Percentiles rank a stretch among this genome's conserved stretches.
phyloP scores from a whole-genome alignment of 768 basidiomycete species.

The Terana coerulea region DNA sequence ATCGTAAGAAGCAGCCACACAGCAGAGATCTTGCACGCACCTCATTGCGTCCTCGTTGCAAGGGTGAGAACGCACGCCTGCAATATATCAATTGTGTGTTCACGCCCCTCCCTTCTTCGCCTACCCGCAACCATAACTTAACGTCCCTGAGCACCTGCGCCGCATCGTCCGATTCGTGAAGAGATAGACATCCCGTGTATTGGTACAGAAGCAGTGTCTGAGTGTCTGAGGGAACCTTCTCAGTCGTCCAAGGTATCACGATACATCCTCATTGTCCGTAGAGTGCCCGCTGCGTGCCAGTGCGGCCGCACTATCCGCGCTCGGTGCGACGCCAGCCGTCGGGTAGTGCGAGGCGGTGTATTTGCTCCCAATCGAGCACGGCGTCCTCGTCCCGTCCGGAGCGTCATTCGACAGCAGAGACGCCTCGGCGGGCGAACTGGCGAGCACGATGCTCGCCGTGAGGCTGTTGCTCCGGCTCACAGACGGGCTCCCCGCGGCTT shows the following conservation, averaged over 20 bases:
- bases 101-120: neutral
- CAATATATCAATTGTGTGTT: too few species aligned
- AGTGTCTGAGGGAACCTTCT: neutral
- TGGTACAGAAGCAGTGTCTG: neutral
- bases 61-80: too few species aligned
- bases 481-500: slow-evolving; percentile 16
- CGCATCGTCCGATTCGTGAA: neutral
- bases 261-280: neutral
- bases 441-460: slow-evolving; percentile 22
- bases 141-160: neutral
- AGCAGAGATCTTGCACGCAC: too few species aligned
- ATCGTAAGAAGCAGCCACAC: too few species aligned
- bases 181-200: neutral
- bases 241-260: neutral
- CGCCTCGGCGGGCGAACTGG: slow-evolving; percentile 14
- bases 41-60: too few species aligned
- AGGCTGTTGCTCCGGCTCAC: slow-evolving; percentile 24
- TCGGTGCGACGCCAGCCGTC: neutral
- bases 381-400: neutral
- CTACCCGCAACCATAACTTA: neutral
- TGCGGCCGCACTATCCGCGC: slow-evolving; percentile 7
- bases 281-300: neutral
- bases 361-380: slow-evolving; percentile 1
- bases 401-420: slow-evolving; percentile 3
- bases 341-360: neutral